Percentiles rank a stretch among this genome's conserved stretches.
Conservation (phyloP, 2,329 filamentous ascomycete genomes). For the Stemphylium lycopersici region DNA sequence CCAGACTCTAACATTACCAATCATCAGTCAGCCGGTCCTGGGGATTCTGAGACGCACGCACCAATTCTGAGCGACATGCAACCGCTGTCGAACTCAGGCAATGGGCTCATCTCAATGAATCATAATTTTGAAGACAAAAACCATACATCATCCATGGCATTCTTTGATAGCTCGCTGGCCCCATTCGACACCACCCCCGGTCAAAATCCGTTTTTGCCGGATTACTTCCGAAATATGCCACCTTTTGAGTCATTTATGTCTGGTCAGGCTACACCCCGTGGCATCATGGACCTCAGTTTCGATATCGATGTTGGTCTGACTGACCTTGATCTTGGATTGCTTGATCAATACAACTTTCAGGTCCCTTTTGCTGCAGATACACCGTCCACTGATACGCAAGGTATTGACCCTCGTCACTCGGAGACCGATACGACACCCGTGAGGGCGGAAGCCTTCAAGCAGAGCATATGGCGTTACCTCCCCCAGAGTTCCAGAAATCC, state of each 20-base stretch:
- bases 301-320: conserved; percentile 55
- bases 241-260: conserved; percentile 35
- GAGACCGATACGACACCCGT: conserved; percentile 31
- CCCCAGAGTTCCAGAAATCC: conserved; percentile 41
- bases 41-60: not conserved
- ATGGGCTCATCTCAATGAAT: conserved; percentile 8
- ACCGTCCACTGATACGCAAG: conserved; percentile 30
- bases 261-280: conserved; percentile 53
- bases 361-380: conserved; percentile 49
- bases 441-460: conserved; percentile 46
- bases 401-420: conserved; percentile 18
- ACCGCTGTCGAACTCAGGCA: conserved; percentile 7
- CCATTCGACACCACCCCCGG: conserved; percentile 23
- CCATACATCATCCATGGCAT: conserved; percentile 7
- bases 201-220: conserved; percentile 30
- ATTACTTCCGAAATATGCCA: conserved; percentile 41
- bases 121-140: conserved; percentile 15
- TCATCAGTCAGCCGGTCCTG: not conserved
- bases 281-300: conserved; percentile 54
- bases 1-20: not conserved
- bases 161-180: conserved; percentile 22
- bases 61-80: conserved; percentile 7
- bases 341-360: conserved; percentile 54
- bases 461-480: conserved; percentile 55
- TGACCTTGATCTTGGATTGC: conserved; percentile 53